Percentiles rank a stretch among this genome's conserved stretches.
These are phyloP conservation scores for Fraxinus velutina DNA, from an alignment of 305 asterid genomes.

Conservation along the genomic window DNA sequence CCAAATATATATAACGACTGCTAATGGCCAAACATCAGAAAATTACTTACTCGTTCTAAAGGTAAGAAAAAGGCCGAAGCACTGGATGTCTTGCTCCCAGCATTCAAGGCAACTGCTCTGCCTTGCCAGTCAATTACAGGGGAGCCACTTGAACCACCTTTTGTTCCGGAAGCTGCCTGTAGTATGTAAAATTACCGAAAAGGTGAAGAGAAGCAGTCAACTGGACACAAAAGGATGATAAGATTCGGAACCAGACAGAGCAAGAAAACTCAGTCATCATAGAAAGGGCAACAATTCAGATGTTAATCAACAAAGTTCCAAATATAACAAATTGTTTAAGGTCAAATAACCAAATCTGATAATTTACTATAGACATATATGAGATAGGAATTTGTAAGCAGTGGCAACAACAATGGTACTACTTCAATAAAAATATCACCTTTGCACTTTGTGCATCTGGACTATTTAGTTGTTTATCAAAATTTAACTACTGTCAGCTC, in stretches of 20 bases:
- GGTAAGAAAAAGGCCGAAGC: constrained; percentile 99
- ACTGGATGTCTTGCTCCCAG: constrained; percentile 96
- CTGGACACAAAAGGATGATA: constrained; percentile 15
- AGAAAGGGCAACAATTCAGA: constrained; percentile 2
- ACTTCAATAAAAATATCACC: neutral
- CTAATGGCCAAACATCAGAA: neutral
- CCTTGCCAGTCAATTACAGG: constrained; percentile 99
- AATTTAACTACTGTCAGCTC: neutral
- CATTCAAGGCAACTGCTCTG: constrained; percentile 97
- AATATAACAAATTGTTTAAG: neutral
- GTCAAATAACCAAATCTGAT: neutral
- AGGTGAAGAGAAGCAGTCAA: constrained; percentile 6
- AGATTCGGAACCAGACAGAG: constrained; percentile 19
- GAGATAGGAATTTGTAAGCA: neutral
- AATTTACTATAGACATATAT: neutral
- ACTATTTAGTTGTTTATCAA: neutral
- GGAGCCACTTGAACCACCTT: constrained; percentile 99
- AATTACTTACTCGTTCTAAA: constrained; percentile 75
- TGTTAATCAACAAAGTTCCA: neutral
- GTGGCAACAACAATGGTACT: neutral
- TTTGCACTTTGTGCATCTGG: neutral
- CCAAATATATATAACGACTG: neutral
- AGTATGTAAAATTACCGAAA: constrained; percentile 17
- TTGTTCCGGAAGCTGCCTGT: constrained; percentile 99
- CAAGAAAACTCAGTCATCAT: constrained; percentile 8